Conservation (phyloP, 2,329 filamentous ascomycete species). For the Scedosporium minutisporum region DNA sequence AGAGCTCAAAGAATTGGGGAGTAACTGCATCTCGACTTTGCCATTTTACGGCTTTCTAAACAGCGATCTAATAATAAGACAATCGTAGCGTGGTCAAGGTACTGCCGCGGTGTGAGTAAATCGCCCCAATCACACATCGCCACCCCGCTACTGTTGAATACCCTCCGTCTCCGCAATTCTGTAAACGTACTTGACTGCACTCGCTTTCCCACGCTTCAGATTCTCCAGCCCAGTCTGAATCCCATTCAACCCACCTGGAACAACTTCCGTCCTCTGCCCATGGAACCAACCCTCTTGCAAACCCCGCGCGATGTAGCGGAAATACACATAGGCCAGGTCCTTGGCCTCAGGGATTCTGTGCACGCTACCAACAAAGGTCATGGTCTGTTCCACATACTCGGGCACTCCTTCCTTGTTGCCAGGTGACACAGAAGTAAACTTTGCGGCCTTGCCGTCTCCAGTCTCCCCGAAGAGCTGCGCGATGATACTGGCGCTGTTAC, state of each 20-base stretch:
- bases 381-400: not conserved
- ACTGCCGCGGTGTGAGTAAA: too few relatives aligned
- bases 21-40: too few relatives aligned
- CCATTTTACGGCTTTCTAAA: too few relatives aligned
- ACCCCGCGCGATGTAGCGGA: conserved; percentile 4
- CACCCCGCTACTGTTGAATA: too few relatives aligned
- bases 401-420: not conserved
- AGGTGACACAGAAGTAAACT: not conserved
- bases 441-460: not conserved
- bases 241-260: conserved; percentile 9
- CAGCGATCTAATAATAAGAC: too few relatives aligned
- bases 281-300: conserved; percentile 11
- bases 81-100: too few relatives aligned
- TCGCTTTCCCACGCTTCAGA: conserved; percentile 9
- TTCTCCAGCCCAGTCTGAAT: conserved; percentile 7
- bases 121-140: too few relatives aligned
- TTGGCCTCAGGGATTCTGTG: too few relatives aligned
- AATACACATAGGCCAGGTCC: not conserved
- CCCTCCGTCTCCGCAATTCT: not conserved
- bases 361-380: too few relatives aligned
- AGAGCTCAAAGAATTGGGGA: too few relatives aligned
- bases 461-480: not conserved
- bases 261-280: conserved; percentile 8
- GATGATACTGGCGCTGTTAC: not conserved
- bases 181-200: conserved; percentile 2